Evolutionary conservation across 2,329 filamentous ascomycete genomes (phyloP).

Genomic region (Pseudopyrenochaeta lycopersici): DNA sequence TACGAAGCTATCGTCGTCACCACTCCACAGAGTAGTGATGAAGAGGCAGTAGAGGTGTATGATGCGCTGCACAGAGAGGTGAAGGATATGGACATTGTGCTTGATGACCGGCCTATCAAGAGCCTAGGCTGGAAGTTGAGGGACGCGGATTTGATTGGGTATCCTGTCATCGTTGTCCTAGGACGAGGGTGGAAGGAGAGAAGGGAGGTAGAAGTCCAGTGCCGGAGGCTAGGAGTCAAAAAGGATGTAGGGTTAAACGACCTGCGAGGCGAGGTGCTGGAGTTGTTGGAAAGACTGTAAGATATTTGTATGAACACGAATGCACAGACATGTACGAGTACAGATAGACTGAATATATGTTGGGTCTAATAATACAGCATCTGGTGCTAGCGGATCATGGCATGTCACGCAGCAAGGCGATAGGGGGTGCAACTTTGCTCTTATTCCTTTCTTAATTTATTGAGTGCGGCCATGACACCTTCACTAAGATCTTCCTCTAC

Average conservation of each 20-base stretch:
- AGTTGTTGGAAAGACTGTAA: conserved; percentile 30
- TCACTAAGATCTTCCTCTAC: conserved; percentile 61
- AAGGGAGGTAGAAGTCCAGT: conserved; percentile 76
- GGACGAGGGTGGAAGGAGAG: conserved; percentile 59
- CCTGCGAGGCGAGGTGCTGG: conserved; percentile 55
- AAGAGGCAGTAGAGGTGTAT: conserved; percentile 68
- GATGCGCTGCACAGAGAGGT: conserved; percentile 60
- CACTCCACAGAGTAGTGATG: conserved; percentile 53
- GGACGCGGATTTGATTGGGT: conserved; percentile 90
- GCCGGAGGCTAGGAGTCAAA: conserved; percentile 71
- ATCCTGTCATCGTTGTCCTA: conserved; percentile 82
- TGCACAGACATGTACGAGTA: neutral
- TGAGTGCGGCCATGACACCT: conserved; percentile 67
- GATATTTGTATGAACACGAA: neutral
- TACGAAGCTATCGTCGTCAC: conserved; percentile 78
- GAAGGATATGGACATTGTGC: conserved; percentile 32
- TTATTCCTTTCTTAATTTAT: conserved; percentile 59
- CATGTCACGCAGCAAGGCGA: no score
- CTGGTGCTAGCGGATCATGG: no score
- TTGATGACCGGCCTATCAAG: conserved; percentile 59
- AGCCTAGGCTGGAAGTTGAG: conserved; percentile 84
- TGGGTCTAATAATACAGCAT: neutral
- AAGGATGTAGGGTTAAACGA: conserved; percentile 64
- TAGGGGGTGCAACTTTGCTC: no score
- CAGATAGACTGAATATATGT: neutral